A percentile compares a stretch with the other conserved stretches of the same genome.
Conservation (phyloP, 164 flowering plant species). For the Chimonanthus salicifolius region DNA sequence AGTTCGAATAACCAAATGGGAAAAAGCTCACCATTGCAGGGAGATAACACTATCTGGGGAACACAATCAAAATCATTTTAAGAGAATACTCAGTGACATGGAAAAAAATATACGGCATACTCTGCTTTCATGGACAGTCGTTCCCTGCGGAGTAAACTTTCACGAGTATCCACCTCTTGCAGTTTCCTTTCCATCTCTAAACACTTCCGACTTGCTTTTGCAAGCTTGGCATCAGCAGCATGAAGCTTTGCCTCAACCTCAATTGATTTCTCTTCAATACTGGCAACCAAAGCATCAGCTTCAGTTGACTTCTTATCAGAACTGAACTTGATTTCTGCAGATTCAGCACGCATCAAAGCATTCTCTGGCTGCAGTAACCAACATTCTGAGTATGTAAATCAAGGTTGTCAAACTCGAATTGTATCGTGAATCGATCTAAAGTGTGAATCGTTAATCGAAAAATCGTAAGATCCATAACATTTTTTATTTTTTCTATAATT, state of each 20-base stretch:
- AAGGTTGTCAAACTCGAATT: too few species aligned
- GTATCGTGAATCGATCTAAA: too few species aligned
- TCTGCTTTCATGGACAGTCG: constrained; percentile 60
- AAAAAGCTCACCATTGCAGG: background rate
- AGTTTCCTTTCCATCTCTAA: constrained; percentile 65
- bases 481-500: too few species aligned
- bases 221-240: constrained; percentile 73
- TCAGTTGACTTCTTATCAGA: constrained; percentile 57
- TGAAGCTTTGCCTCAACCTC: constrained; percentile 62
- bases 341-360: constrained; percentile 56
- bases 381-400: background rate
- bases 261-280: constrained; percentile 52
- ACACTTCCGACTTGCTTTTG: constrained; percentile 71
- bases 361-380: constrained; percentile 68
- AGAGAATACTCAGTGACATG: background rate
- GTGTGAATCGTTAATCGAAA: too few species aligned
- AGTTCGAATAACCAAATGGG: background rate
- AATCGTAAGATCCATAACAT: too few species aligned
- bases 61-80: background rate
- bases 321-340: constrained; percentile 41
- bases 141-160: constrained; percentile 58
- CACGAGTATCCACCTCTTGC: constrained; percentile 70
- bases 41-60: background rate
- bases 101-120: constrained; percentile 32
- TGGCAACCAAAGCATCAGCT: constrained; percentile 46